Conservation (phyloP, 371 early-diverging fungal genomes). For the Mucor racemosus region DNA sequence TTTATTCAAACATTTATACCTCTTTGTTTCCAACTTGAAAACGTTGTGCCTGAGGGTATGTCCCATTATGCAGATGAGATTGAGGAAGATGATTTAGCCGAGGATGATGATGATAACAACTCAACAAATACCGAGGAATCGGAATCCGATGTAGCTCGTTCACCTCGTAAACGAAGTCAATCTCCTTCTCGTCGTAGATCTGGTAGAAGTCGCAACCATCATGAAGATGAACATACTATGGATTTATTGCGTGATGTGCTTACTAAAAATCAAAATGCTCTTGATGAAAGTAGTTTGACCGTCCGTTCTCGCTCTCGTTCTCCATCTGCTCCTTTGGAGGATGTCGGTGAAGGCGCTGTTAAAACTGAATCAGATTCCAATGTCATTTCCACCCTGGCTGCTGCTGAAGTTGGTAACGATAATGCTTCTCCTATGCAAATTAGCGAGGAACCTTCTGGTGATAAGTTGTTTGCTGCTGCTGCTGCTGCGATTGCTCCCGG, state of each 20-base stretch:
- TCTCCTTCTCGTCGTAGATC: conserved; percentile 31
- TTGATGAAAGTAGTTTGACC: conserved; percentile 20
- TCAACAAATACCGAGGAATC: conserved; percentile 48
- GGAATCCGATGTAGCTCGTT: conserved; percentile 36
- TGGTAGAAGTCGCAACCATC: conserved; percentile 36
- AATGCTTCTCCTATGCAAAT: conserved; percentile 11
- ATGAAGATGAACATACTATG: conserved; percentile 46
- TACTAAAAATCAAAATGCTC: conserved; percentile 36
- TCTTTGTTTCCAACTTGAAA: conserved; percentile 71
- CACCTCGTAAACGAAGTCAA: conserved; percentile 36
- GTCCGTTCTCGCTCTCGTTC: background rate
- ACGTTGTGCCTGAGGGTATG: conserved; percentile 40
- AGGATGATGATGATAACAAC: conserved; percentile 45
- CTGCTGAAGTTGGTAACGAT: background rate
- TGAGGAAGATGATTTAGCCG: conserved; percentile 40
- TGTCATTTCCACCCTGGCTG: background rate
- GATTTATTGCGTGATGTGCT: conserved; percentile 49
- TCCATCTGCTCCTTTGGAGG: background rate
- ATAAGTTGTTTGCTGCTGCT: conserved; percentile 50
- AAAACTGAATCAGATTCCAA: conserved; percentile 5
- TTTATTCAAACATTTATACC: conserved; percentile 79
- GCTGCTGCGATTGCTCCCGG: conserved; percentile 56
- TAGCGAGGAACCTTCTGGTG: conserved; percentile 12
- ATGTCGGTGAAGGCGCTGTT: conserved; percentile 6
- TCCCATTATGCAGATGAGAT: conserved; percentile 34